These are phyloP conservation scores for Monosporascus sp. DNA, from an alignment of 2,329 filamentous ascomycete genomes.

Conservation along the genomic window DNA sequence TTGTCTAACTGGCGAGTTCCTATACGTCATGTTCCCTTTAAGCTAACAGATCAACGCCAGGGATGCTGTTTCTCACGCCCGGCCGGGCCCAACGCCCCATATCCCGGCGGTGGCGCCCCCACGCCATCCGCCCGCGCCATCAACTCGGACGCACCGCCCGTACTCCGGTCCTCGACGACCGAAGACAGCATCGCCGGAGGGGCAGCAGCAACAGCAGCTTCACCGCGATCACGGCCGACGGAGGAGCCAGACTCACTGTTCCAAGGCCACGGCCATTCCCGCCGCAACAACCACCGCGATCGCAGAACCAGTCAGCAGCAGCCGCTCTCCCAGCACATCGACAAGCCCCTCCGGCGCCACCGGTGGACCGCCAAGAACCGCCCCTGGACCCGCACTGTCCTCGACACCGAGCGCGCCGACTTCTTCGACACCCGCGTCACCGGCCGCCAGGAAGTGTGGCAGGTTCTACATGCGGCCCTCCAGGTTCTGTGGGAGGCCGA, in stretches of 20 bases:
- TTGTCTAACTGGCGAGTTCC: too few species aligned
- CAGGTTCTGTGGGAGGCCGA: conserved; percentile 61
- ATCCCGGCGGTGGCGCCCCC: conserved; percentile 41
- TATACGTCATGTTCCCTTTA: too few species aligned
- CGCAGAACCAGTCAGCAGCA: conserved; percentile 27
- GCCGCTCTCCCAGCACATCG: conserved; percentile 60
- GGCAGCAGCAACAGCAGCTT: conserved; percentile 2
- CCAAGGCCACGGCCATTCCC: conserved; percentile 9
- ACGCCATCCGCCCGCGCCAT: conserved; percentile 51
- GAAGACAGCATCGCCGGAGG: conserved; percentile 16
- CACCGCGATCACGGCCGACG: background rate
- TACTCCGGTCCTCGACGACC: conserved; percentile 26
- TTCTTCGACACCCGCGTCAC: conserved; percentile 91
- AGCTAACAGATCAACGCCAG: conserved; percentile 25
- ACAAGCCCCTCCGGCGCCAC: conserved; percentile 62
- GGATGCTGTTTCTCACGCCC: conserved; percentile 56
- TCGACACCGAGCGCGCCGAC: conserved; percentile 68
- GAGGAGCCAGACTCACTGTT: conserved; percentile 5
- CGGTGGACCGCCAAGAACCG: conserved; percentile 60
- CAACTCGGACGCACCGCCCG: conserved; percentile 33
- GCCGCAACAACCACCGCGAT: conserved; percentile 9
- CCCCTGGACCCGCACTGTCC: conserved; percentile 63
- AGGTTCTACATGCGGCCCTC: conserved; percentile 63
- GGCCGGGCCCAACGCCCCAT: conserved; percentile 49
- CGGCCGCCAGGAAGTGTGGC: conserved; percentile 75